Conservation (phyloP, 768 basidiomycete species). For the Suillus bovinus region DNA sequence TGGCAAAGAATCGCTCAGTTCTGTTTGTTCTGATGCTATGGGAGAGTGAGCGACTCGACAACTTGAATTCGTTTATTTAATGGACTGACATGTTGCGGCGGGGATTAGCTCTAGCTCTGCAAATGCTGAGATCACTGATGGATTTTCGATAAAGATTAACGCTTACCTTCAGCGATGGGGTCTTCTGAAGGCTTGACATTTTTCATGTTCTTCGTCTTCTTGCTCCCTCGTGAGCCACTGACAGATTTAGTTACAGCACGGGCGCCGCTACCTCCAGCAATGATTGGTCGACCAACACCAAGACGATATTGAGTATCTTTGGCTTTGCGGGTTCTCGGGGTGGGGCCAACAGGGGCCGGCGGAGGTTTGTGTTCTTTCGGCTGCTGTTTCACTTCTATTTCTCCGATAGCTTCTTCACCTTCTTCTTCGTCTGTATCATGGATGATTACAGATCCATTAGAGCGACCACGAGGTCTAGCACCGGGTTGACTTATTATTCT, state of each 20-base stretch:
- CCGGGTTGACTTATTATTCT: slow-evolving; percentile 32
- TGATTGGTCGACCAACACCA: slow-evolving; percentile 69
- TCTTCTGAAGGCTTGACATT: slow-evolving; percentile 51
- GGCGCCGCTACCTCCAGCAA: slow-evolving; percentile 66
- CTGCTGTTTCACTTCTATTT: slow-evolving; percentile 23
- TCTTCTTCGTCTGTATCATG: slow-evolving; percentile 48
- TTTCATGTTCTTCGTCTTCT: slow-evolving; percentile 50
- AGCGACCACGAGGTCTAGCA: slow-evolving; percentile 31
- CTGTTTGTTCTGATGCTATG: slow-evolving; percentile 1
- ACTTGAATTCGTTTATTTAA: background rate
- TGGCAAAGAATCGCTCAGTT: background rate
- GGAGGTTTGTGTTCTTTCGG: slow-evolving; percentile 16
- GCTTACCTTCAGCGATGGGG: slow-evolving; percentile 56
- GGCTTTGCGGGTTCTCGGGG: slow-evolving; percentile 61
- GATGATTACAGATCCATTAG: slow-evolving; percentile 37
- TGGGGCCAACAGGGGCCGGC: slow-evolving; percentile 26
- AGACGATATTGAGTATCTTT: slow-evolving; percentile 70
- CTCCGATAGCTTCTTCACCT: slow-evolving; percentile 29
- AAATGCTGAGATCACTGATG: slow-evolving; percentile 15
- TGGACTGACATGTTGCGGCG: background rate
- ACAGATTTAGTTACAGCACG: slow-evolving; percentile 63
- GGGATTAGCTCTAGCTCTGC: slow-evolving; percentile 21
- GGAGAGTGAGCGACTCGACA: background rate
- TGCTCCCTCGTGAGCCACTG: slow-evolving; percentile 46
- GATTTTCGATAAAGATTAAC: slow-evolving; percentile 3